Evolutionary conservation across 2,329 filamentous ascomycete genomes (phyloP).

Genomic region (Botrytis aclada): DNA sequence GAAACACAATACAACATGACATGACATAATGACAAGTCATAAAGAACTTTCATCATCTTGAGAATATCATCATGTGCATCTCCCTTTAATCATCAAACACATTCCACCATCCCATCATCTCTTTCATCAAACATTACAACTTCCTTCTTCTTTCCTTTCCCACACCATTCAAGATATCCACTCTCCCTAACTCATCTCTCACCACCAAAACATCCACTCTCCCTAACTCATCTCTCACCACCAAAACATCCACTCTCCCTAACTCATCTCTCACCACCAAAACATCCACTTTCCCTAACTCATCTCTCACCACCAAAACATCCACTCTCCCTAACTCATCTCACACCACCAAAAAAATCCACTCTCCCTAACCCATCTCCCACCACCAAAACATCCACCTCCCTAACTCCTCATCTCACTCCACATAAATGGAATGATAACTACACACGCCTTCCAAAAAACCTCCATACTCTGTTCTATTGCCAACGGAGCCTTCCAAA

Average conservation of each 20-base stretch:
- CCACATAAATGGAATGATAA: conserved; percentile 80
- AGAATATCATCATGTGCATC: neutral
- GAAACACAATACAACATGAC: neutral
- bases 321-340: too few relatives aligned
- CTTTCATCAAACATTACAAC: conserved; percentile 6
- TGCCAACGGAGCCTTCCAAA: conserved; percentile 61
- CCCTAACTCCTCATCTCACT: conserved; percentile 53
- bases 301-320: too few relatives aligned
- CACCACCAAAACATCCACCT: too few relatives aligned
- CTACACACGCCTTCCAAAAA: conserved; percentile 75
- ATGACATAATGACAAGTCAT: neutral
- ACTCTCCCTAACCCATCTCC: too few relatives aligned
- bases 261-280: too few relatives aligned
- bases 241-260: too few relatives aligned
- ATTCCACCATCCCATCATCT: neutral
- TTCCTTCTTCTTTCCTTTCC: neutral
- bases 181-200: too few relatives aligned
- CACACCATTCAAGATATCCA: neutral
- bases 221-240: too few relatives aligned
- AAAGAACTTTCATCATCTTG: neutral
- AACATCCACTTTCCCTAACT: too few relatives aligned
- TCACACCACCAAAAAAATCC: too few relatives aligned
- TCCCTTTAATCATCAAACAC: neutral
- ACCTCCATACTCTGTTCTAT: conserved; percentile 65
- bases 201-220: too few relatives aligned